These are phyloP conservation scores for Epichloe elymi DNA, from an alignment of 2,329 filamentous ascomycete species.

Conservation along the genomic window DNA sequence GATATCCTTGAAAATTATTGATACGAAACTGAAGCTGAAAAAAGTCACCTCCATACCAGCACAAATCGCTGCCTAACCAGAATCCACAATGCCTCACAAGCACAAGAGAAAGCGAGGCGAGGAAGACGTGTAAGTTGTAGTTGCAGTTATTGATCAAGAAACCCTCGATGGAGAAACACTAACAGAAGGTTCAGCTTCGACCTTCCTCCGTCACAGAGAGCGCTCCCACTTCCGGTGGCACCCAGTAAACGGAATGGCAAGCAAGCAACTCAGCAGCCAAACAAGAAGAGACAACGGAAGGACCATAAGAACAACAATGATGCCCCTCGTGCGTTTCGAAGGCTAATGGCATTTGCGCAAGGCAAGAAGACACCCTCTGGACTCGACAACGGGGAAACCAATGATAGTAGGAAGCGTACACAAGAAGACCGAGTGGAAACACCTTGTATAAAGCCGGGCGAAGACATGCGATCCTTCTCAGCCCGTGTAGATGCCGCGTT, in stretches of 20 bases:
- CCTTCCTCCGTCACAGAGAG: slow-evolving; percentile 34
- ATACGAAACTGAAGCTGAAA: neutral
- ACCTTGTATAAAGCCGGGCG: slow-evolving; percentile 68
- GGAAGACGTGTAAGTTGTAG: slow-evolving; percentile 33
- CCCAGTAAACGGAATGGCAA: slow-evolving; percentile 17
- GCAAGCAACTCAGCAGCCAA: slow-evolving; percentile 22
- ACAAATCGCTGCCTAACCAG: slow-evolving; percentile 4
- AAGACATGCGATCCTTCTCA: slow-evolving; percentile 69
- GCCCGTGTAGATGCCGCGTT: slow-evolving; percentile 74
- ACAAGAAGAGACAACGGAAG: slow-evolving; percentile 30
- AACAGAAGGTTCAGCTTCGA: slow-evolving; percentile 28
- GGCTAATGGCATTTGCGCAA: slow-evolving; percentile 63
- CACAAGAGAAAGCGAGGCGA: slow-evolving; percentile 56
- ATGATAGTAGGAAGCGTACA: slow-evolving; percentile 10
- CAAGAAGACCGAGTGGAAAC: slow-evolving; percentile 20
- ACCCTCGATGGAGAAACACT: slow-evolving; percentile 1
- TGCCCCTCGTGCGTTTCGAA: slow-evolving; percentile 75
- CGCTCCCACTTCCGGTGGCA: slow-evolving; percentile 36
- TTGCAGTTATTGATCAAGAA: neutral
- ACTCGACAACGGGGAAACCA: slow-evolving; percentile 53
- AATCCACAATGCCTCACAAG: slow-evolving; percentile 63
- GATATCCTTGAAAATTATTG: neutral
- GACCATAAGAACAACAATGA: slow-evolving; percentile 50
- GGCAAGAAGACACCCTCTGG: slow-evolving; percentile 48
- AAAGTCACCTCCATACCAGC: neutral